These are phyloP conservation scores for Penicillium corylophilum DNA, from an alignment of 2,329 filamentous ascomycete genomes.

Conservation along the genomic window DNA sequence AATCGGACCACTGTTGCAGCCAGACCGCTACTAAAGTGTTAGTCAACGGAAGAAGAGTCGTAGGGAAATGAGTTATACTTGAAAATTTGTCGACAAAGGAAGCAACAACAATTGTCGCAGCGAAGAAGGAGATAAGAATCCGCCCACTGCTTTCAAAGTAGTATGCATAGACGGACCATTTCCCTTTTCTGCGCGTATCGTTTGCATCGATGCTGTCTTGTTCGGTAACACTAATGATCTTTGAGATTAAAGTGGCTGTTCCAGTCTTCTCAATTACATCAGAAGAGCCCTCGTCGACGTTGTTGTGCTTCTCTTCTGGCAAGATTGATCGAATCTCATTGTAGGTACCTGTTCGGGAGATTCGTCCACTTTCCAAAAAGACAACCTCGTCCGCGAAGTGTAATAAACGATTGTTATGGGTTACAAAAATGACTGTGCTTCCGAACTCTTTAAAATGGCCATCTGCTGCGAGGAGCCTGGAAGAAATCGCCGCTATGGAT, in stretches of 20 bases:
- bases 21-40: constrained; percentile 33
- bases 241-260: neutral
- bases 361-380: constrained; percentile 2
- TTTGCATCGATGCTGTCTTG: neutral
- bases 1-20: constrained; percentile 52
- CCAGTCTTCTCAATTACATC: neutral
- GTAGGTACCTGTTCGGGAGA: constrained; percentile 2
- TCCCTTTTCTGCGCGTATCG: constrained; percentile 4
- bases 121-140: neutral
- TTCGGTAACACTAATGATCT: neutral
- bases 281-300: neutral
- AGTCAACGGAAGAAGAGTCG: neutral
- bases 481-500: constrained; percentile 41
- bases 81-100: constrained; percentile 7
- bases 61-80: neutral
- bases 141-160: constrained; percentile 9
- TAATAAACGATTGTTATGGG: constrained; percentile 16
- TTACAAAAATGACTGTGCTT: constrained; percentile 32
- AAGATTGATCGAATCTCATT: neutral
- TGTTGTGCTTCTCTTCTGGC: neutral
- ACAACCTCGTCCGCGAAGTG: constrained; percentile 4
- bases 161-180: constrained; percentile 15
- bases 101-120: neutral
- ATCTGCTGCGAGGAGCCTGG: constrained; percentile 40
- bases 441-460: constrained; percentile 39